These are phyloP conservation scores for Waltergamsia citrina DNA, from an alignment of 2,329 filamentous ascomycete species.

Conservation along the genomic window DNA sequence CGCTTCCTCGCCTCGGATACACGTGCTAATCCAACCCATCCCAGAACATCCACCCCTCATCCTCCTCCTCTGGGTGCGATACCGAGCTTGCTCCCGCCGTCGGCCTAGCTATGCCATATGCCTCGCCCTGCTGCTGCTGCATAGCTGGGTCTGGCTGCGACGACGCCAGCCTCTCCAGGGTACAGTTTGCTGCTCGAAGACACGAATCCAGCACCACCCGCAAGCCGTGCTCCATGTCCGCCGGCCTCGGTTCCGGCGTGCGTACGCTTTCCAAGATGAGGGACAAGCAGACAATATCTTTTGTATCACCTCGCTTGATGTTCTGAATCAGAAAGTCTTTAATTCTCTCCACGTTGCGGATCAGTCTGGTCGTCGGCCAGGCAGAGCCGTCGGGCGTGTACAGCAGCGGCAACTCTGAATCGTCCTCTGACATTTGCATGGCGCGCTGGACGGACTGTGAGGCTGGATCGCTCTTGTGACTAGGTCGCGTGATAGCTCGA, in stretches of 20 bases:
- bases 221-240: slow-evolving; percentile 30
- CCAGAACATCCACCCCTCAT: slow-evolving; percentile 18
- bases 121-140: not conserved
- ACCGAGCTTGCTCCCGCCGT: no score
- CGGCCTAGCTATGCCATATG: no score
- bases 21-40: slow-evolving; percentile 4
- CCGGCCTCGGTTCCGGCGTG: slow-evolving; percentile 26
- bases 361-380: slow-evolving; percentile 30
- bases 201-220: slow-evolving; percentile 33
- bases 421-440: slow-evolving; percentile 18
- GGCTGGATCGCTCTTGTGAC: slow-evolving; percentile 16
- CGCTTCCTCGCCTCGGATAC: no score
- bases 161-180: slow-evolving; percentile 22
- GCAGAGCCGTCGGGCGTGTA: slow-evolving; percentile 9
- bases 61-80: no score
- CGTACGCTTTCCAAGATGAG: slow-evolving; percentile 37
- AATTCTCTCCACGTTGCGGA: slow-evolving; percentile 34
- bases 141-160: not conserved
- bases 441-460: slow-evolving; percentile 17
- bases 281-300: slow-evolving; percentile 39
- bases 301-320: slow-evolving; percentile 38
- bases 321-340: slow-evolving; percentile 33
- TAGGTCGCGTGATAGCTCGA: slow-evolving; percentile 19
- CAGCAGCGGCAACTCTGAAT: not conserved
- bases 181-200: slow-evolving; percentile 31